Conservation (phyloP, 2,329 filamentous ascomycete genomes). For the Botryotinia narcissicola region DNA sequence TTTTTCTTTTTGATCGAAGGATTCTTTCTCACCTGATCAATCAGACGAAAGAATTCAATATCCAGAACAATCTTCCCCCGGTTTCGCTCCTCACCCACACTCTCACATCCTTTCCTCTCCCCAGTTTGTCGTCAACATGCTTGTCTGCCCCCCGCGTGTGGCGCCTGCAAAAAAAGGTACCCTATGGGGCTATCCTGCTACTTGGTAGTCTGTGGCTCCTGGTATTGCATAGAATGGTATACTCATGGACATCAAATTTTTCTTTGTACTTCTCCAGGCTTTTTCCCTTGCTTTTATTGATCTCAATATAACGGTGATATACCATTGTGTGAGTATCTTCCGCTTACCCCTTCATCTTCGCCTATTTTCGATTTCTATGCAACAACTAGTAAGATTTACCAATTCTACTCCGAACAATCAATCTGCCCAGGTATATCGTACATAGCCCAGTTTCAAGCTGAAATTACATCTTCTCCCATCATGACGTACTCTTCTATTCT, state of each 20-base stretch:
- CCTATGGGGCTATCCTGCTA: neutral
- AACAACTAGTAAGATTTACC: neutral
- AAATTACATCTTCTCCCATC: neutral
- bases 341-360: conserved; percentile 1
- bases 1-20: neutral
- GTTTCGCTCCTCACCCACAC: conserved; percentile 11
- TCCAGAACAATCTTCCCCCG: neutral
- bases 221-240: neutral
- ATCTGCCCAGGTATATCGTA: neutral
- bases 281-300: neutral
- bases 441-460: neutral
- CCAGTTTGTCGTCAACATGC: conserved; percentile 18
- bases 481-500: conserved; percentile 4
- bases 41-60: neutral
- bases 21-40: neutral
- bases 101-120: neutral
- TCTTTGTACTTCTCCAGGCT: neutral
- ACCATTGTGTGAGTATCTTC: neutral
- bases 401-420: neutral
- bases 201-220: neutral
- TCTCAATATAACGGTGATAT: neutral
- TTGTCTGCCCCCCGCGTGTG: conserved; percentile 8
- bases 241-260: neutral
- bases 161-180: conserved; percentile 6
- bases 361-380: neutral